These are phyloP conservation scores for Talaromyces sp. DNA, from an alignment of 2,329 filamentous ascomycete genomes.

Conservation along the genomic window DNA sequence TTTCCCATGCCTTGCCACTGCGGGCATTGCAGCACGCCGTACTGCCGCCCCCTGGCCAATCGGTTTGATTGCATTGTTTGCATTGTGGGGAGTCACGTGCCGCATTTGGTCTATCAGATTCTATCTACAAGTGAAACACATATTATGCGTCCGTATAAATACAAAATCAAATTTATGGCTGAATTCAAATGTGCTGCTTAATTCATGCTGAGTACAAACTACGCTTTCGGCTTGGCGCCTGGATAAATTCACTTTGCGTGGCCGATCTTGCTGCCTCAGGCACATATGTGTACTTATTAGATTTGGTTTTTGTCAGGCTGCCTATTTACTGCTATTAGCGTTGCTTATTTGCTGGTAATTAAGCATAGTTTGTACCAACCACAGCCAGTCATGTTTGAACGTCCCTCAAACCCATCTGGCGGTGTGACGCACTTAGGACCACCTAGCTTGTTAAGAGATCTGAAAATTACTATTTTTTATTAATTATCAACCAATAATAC, in stretches of 20 bases:
- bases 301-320: neutral
- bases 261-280: neutral
- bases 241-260: neutral
- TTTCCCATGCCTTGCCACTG: conserved; percentile 29
- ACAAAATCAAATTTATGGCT: neutral
- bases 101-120: neutral
- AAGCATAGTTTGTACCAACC: neutral
- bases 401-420: neutral
- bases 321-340: neutral
- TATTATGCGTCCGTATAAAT: too few relatives aligned
- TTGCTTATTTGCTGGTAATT: neutral
- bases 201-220: neutral
- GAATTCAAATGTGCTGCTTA: neutral
- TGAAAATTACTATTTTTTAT: too few relatives aligned
- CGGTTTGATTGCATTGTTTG: neutral
- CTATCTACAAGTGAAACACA: too few relatives aligned
- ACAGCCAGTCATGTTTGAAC: neutral
- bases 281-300: neutral
- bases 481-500: too few relatives aligned
- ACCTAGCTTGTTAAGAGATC: too few relatives aligned
- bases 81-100: neutral
- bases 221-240: neutral
- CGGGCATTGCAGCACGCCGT: conserved; percentile 17
- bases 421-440: too few relatives aligned
- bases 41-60: conserved; percentile 1